A percentile compares a stretch with the other conserved stretches of the same genome.
Conservation (phyloP, 148 eudicot genomes). For the Fagopyrum tataricum region DNA sequence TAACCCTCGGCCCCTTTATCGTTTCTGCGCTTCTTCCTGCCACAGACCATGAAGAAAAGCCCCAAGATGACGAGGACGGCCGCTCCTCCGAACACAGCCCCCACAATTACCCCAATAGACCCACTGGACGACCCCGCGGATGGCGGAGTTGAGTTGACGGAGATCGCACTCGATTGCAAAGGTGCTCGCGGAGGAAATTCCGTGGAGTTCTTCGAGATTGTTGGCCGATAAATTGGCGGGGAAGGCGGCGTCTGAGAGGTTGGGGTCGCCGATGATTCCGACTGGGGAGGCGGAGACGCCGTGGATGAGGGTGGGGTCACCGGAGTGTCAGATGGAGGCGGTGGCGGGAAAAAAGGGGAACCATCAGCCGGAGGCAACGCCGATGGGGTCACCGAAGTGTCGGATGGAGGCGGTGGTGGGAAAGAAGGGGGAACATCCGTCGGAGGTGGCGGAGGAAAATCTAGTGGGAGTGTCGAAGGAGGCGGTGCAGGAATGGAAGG, state of each 20-base stretch:
- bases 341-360: not conserved
- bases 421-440: not conserved
- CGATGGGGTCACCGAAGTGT: not conserved
- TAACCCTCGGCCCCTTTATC: not conserved
- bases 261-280: not conserved
- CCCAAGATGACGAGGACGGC: not conserved
- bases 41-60: not conserved
- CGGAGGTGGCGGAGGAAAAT: not conserved
- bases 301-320: not conserved
- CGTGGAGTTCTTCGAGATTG: not conserved
- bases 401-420: not conserved
- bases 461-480: not conserved
- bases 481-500: not conserved
- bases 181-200: slow-evolving; percentile 17
- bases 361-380: not conserved
- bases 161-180: slow-evolving; percentile 15
- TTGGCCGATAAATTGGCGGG: not conserved
- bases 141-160: not conserved
- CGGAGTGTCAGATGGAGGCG: no score
- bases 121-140: not conserved
- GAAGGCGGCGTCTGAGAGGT: not conserved
- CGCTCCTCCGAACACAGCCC: not conserved
- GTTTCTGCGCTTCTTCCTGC: not conserved
- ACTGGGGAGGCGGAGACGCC: not conserved
- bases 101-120: not conserved